phyloP scores from a whole-genome alignment of 257 asterid genomes.

The Lantana camara region DNA sequence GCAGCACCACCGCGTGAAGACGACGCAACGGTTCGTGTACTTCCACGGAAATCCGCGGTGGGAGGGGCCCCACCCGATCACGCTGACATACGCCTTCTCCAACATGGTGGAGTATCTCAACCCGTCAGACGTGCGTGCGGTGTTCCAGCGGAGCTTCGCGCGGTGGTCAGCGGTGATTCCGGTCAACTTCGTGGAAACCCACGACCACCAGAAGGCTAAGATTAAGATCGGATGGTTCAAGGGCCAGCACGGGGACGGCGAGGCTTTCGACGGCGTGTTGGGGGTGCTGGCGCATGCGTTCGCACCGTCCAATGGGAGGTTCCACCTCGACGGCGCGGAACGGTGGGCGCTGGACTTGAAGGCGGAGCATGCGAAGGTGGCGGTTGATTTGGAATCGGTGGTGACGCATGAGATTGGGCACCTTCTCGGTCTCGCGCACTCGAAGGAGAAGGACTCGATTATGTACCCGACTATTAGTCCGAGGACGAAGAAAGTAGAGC shows the following conservation, averaged over 20 bases:
- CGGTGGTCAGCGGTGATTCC: conserved; percentile 93
- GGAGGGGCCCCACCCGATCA: conserved; percentile 47
- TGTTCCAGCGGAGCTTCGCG: conserved; percentile 53
- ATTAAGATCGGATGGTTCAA: conserved; percentile 75
- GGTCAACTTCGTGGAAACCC: conserved; percentile 68
- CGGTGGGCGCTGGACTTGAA: conserved; percentile 79
- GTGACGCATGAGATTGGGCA: conserved; percentile 96
- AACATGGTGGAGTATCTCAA: conserved; percentile 50
- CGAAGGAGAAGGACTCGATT: conserved; percentile 75
- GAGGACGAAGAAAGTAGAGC: conserved; percentile 71
- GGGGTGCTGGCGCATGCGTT: conserved; percentile 92
- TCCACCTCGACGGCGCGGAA: conserved; percentile 83
- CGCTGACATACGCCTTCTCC: conserved; percentile 70
- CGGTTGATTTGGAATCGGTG: conserved; percentile 93
- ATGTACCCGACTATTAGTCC: conserved; percentile 90
- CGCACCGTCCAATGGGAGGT: conserved; percentile 87
- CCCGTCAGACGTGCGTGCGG: conserved; percentile 37
- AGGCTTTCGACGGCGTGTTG: conserved; percentile 76
- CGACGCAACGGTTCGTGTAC: conserved; percentile 50
- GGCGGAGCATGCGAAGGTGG: conserved; percentile 54
- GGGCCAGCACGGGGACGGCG: conserved; percentile 91
- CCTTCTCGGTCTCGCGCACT: conserved; percentile 83
- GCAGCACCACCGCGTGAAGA: conserved; percentile 13
- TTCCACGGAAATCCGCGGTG: conserved; percentile 73
- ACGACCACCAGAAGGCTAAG: conserved; percentile 53